Evolutionary conservation across 108 stramenopile genomes (phyloP).

Genomic region (Stephanodiscus triporus): DNA sequence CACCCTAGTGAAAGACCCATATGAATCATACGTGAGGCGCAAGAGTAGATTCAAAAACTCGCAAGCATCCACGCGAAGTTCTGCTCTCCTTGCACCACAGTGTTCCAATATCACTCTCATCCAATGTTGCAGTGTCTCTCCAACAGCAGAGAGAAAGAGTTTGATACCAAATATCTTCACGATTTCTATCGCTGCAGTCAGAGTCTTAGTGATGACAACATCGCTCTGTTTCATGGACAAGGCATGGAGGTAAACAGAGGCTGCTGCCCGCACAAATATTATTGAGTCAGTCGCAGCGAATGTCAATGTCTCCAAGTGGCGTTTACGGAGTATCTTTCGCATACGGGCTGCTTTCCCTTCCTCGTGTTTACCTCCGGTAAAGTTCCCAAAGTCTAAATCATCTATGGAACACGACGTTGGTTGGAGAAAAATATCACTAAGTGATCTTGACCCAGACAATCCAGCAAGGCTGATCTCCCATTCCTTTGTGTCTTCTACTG

Average conservation of each 20-base stretch:
- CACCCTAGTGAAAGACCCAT: slow-evolving; percentile 83
- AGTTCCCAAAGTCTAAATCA: slow-evolving; percentile 16
- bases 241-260: slow-evolving; percentile 83
- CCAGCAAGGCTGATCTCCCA: slow-evolving; percentile 14
- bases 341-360: slow-evolving; percentile 18
- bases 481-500: slow-evolving; percentile 9
- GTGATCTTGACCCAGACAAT: slow-evolving; percentile 32
- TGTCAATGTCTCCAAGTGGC: slow-evolving; percentile 36
- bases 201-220: slow-evolving; percentile 64
- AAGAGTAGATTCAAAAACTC: slow-evolving; percentile 87
- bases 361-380: slow-evolving; percentile 8
- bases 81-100: slow-evolving; percentile 82
- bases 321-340: slow-evolving; percentile 8
- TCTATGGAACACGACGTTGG: slow-evolving; percentile 21
- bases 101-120: slow-evolving; percentile 85
- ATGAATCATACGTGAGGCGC: slow-evolving; percentile 84
- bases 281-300: slow-evolving; percentile 67
- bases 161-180: slow-evolving; percentile 90
- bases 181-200: slow-evolving; percentile 77
- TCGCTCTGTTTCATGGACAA: slow-evolving; percentile 78
- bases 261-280: slow-evolving; percentile 81
- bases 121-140: slow-evolving; percentile 91
- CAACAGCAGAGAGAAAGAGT: slow-evolving; percentile 80
- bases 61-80: slow-evolving; percentile 78
- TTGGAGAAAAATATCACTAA: slow-evolving; percentile 33